Evolutionary conservation across 805 yeast species (phyloP).

Genomic region (Hanseniaspora lachancei): DNA sequence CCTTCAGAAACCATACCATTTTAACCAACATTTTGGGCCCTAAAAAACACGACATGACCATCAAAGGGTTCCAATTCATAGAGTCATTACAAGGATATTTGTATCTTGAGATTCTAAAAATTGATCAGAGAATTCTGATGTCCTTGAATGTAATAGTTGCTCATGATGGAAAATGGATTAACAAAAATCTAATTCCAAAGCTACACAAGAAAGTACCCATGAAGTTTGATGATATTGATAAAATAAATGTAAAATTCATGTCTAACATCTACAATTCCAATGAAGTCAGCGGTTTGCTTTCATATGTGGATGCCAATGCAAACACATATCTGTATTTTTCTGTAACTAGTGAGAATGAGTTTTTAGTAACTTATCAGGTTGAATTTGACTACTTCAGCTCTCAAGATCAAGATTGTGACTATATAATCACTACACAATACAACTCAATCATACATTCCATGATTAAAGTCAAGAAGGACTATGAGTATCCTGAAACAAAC

Average conservation of each 20-base stretch:
- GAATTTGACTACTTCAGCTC: not conserved
- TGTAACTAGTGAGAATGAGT: not conserved
- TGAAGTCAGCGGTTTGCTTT: not conserved
- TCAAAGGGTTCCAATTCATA: not conserved
- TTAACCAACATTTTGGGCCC: not conserved
- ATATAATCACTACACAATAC: not conserved
- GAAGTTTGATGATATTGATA: not conserved
- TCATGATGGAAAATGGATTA: not conserved
- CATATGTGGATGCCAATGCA: not conserved
- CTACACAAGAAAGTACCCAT: not conserved
- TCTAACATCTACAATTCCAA: not conserved
- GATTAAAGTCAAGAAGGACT: not conserved
- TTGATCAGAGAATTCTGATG: not conserved
- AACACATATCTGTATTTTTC: not conserved
- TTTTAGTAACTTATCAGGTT: not conserved
- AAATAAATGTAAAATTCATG: not conserved
- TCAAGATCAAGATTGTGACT: not conserved
- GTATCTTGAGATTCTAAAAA: not conserved
- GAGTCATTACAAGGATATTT: not conserved
- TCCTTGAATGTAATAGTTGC: not conserved
- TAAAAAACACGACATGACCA: not conserved
- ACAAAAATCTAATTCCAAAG: not conserved
- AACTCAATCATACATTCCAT: not conserved
- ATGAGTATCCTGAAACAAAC: not conserved
- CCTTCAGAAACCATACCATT: not conserved